phyloP scores from a whole-genome alignment of 805 yeast genomes.

The Hanseniaspora opuntiae region DNA sequence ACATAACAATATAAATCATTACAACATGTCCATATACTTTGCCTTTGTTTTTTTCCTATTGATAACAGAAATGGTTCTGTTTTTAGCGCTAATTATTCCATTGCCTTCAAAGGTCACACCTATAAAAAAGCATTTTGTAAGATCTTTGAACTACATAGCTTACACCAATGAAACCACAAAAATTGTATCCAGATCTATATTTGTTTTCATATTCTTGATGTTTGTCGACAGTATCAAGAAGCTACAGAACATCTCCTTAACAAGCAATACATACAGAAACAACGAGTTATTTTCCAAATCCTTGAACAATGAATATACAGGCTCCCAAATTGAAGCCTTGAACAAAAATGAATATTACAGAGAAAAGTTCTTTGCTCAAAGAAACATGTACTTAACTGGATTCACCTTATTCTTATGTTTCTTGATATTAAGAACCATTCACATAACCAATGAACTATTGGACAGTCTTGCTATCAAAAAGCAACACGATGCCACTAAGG shows the following conservation, averaged over 20 bases:
- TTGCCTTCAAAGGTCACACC: conserved; percentile 44
- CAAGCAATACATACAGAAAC: background rate
- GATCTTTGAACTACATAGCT: conserved; percentile 43
- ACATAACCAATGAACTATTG: conserved; percentile 61
- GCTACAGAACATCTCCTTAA: conserved; percentile 48
- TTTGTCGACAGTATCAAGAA: conserved; percentile 83
- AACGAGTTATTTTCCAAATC: background rate
- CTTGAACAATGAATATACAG: background rate
- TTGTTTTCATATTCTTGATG: conserved; percentile 70
- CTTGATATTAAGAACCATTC: conserved; percentile 71
- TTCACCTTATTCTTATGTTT: conserved; percentile 82
- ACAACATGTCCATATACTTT: conserved; percentile 23
- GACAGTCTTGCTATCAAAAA: conserved; percentile 45
- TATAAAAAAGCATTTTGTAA: conserved; percentile 6
- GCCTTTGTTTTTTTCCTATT: conserved; percentile 56
- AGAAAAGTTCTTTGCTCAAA: conserved; percentile 84
- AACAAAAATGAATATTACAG: conserved; percentile 80
- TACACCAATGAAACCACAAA: conserved; percentile 50
- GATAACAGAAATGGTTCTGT: conserved; percentile 62
- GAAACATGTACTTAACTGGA: conserved; percentile 92
- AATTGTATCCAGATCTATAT: conserved; percentile 63
- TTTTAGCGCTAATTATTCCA: conserved; percentile 72
- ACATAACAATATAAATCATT: background rate
- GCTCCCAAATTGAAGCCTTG: conserved; percentile 1
- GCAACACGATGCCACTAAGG: conserved; percentile 20